These are phyloP conservation scores for Xenoacremonium recifei DNA, from an alignment of 2,329 filamentous ascomycete genomes.

Conservation along the genomic window DNA sequence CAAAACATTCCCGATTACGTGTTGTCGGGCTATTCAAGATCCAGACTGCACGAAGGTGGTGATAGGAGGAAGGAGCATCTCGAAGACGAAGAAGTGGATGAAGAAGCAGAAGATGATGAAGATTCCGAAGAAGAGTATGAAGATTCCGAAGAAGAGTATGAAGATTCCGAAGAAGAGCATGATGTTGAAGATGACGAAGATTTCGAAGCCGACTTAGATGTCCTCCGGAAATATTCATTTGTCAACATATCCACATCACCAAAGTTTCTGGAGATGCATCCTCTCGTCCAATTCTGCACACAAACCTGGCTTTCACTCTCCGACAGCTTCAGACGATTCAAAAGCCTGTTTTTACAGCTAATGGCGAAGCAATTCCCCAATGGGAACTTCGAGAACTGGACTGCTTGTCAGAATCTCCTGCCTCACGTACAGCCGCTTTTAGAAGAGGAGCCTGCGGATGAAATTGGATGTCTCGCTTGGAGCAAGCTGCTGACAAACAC, in stretches of 20 bases:
- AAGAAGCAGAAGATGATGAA: too few relatives aligned
- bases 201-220: constrained; percentile 12
- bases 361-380: constrained; percentile 4
- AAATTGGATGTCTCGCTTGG: neutral
- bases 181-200: neutral
- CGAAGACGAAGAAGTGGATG: too few relatives aligned
- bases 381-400: constrained; percentile 2
- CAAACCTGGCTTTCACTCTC: neutral
- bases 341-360: neutral
- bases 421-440: constrained; percentile 3
- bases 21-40: constrained; percentile 2
- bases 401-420: constrained; percentile 2
- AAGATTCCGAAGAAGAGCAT: neutral
- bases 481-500: neutral
- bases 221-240: constrained; percentile 11
- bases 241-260: neutral
- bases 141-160: neutral
- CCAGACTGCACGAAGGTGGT: neutral
- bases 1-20: neutral
- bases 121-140: too few relatives aligned
- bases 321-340: neutral
- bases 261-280: constrained; percentile 7
- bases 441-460: neutral
- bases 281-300: neutral
- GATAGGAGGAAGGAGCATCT: too few relatives aligned